Evolutionary conservation across 257 asterid species (phyloP).

Genomic region (Plantago elongata): DNA sequence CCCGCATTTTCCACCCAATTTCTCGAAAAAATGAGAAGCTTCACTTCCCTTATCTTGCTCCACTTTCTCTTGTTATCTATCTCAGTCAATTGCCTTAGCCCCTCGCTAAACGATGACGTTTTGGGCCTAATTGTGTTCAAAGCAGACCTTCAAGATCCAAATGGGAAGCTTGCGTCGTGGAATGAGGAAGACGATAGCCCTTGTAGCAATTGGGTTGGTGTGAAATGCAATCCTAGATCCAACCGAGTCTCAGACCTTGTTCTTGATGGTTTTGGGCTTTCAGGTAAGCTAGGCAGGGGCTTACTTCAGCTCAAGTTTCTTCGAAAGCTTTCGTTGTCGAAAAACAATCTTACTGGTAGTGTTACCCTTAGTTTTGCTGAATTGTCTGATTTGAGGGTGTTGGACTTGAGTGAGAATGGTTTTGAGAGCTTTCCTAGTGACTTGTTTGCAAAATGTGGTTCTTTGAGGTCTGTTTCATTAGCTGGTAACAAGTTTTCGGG

Average conservation of each 20-base stretch:
- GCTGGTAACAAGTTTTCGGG: conserved; percentile 70
- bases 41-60: conserved; percentile 29
- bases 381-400: conserved; percentile 55
- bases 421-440: conserved; percentile 59
- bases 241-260: conserved; percentile 84
- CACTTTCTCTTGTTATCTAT: conserved; percentile 22
- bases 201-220: conserved; percentile 73
- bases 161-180: conserved; percentile 71
- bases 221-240: conserved; percentile 85
- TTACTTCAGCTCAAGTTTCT: conserved; percentile 77
- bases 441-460: conserved; percentile 78
- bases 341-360: conserved; percentile 73
- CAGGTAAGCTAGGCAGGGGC: conserved; percentile 87
- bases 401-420: conserved; percentile 76
- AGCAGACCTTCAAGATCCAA: conserved; percentile 77
- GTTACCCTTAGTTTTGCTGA: conserved; percentile 62
- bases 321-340: conserved; percentile 59
- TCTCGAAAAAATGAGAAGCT: conserved; percentile 48
- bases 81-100: conserved; percentile 43
- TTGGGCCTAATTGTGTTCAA: conserved; percentile 87
- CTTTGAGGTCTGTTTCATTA: conserved; percentile 65
- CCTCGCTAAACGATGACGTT: conserved; percentile 86
- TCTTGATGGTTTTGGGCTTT: conserved; percentile 74
- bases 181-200: conserved; percentile 87
- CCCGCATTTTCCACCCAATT: neutral